Evolutionary conservation across 2,329 filamentous ascomycete genomes (phyloP).

Genomic region (Blumeria hordei): DNA sequence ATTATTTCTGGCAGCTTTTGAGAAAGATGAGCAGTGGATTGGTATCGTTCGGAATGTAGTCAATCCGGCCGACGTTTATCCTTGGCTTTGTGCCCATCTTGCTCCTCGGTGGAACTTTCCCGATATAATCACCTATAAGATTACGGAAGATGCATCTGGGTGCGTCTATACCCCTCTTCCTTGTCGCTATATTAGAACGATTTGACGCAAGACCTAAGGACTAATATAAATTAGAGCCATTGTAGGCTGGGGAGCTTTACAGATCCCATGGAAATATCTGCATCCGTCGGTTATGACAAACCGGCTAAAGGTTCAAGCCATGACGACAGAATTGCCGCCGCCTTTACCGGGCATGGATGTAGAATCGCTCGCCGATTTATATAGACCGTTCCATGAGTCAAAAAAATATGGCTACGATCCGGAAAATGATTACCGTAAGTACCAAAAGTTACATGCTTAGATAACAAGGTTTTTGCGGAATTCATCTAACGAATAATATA

Average conservation of each 20-base stretch:
- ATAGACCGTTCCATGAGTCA: slow-evolving; percentile 1
- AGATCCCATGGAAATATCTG: slow-evolving; percentile 7
- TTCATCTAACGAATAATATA: background rate
- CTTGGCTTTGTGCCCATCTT: slow-evolving; percentile 6
- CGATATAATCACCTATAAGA: slow-evolving; percentile 7
- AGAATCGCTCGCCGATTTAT: slow-evolving; percentile 3
- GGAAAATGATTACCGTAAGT: slow-evolving; percentile 8
- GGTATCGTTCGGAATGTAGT: slow-evolving; percentile 3
- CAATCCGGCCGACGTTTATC: slow-evolving; percentile 4
- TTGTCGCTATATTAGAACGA: no score
- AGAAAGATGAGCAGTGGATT: slow-evolving; percentile 6
- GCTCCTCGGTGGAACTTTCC: slow-evolving; percentile 6
- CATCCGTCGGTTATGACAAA: slow-evolving; percentile 2
- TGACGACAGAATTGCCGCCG: slow-evolving; percentile 3
- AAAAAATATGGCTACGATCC: slow-evolving; percentile 7
- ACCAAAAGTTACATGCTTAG: background rate
- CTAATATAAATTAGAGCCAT: slow-evolving; percentile 4
- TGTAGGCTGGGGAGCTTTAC: slow-evolving; percentile 7
- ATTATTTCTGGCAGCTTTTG: slow-evolving; percentile 5
- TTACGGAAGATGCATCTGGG: slow-evolving; percentile 6
- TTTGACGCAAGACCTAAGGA: no score
- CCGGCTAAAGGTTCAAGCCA: slow-evolving; percentile 3
- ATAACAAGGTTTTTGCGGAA: background rate
- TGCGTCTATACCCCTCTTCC: slow-evolving; percentile 1
- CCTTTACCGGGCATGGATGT: slow-evolving; percentile 4